phyloP scores from a whole-genome alignment of 768 basidiomycete species.

The Naganishia randhawae region DNA sequence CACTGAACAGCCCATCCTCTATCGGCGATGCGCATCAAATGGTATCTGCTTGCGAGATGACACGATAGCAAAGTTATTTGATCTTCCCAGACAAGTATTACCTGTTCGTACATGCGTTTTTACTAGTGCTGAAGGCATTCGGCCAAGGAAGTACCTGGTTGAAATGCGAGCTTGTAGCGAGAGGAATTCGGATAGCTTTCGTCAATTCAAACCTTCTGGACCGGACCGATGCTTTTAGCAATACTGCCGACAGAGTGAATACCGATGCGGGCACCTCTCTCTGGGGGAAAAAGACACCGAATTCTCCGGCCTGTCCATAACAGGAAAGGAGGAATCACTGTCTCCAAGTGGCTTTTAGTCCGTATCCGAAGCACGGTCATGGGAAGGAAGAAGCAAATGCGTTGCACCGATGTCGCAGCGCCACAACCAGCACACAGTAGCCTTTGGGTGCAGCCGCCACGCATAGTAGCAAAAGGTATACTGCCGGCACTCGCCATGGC shows the following conservation, averaged over 20 bases:
- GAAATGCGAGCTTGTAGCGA: background rate
- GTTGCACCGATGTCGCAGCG: no score
- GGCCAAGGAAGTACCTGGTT: background rate
- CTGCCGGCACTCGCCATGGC: no score
- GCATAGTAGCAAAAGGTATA: no score
- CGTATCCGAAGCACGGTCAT: no score
- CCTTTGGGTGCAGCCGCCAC: no score
- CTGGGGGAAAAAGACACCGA: background rate
- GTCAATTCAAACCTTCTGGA: background rate
- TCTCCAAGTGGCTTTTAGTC: no score
- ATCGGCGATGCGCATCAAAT: conserved; percentile 2
- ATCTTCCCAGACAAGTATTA: background rate
- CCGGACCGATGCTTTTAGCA: background rate
- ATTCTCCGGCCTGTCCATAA: no score
- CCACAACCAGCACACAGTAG: no score
- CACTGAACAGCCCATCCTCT: background rate
- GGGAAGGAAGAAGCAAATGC: no score
- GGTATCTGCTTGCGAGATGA: background rate
- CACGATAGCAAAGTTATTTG: no score
- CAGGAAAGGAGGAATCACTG: no score
- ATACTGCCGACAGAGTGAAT: background rate
- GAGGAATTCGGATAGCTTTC: background rate
- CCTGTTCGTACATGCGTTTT: background rate
- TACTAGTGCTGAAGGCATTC: background rate
- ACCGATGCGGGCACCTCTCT: background rate